phyloP scores from a whole-genome alignment of 2,329 filamentous ascomycete genomes.

The Aspergillus sp. region DNA sequence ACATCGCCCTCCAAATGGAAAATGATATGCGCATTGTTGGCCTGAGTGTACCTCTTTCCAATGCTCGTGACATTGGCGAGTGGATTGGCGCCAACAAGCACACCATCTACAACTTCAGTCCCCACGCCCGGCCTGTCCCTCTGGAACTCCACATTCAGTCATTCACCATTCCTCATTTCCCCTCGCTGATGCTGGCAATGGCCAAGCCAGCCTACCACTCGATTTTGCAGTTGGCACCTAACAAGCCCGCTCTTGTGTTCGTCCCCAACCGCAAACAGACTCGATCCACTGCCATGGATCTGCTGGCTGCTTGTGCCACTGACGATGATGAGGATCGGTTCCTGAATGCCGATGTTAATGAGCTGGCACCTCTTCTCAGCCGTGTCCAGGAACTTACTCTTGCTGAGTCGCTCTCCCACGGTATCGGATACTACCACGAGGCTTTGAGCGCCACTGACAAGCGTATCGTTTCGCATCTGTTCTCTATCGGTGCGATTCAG shows the following conservation, averaged over 20 bases:
- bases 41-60: constrained; percentile 84
- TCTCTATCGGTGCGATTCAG: constrained; percentile 82
- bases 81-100: constrained; percentile 98
- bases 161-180: constrained; percentile 93
- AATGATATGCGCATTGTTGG: constrained; percentile 81
- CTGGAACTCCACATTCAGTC: constrained; percentile 93
- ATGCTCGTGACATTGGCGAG: constrained; percentile 89
- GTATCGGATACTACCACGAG: constrained; percentile 96
- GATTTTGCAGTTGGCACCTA: constrained; percentile 78
- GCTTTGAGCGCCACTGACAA: constrained; percentile 84
- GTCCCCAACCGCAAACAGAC: constrained; percentile 93
- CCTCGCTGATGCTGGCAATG: constrained; percentile 98
- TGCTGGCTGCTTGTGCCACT: constrained; percentile 79
- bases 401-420: constrained; percentile 84
- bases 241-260: constrained; percentile 88
- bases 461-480: constrained; percentile 88
- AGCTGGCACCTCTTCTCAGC: constrained; percentile 75
- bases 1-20: constrained; percentile 84
- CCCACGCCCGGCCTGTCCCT: constrained; percentile 80
- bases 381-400: constrained; percentile 82
- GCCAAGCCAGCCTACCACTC: constrained; percentile 88
- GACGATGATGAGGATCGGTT: constrained; percentile 94
- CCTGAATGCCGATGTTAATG: constrained; percentile 75
- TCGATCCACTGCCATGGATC: constrained; percentile 76
- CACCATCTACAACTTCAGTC: constrained; percentile 98